A percentile compares a stretch with the other conserved stretches of the same genome.
Evolutionary conservation across 2,329 filamentous ascomycete species (phyloP).

Genomic region (Beauveria asiatica): DNA sequence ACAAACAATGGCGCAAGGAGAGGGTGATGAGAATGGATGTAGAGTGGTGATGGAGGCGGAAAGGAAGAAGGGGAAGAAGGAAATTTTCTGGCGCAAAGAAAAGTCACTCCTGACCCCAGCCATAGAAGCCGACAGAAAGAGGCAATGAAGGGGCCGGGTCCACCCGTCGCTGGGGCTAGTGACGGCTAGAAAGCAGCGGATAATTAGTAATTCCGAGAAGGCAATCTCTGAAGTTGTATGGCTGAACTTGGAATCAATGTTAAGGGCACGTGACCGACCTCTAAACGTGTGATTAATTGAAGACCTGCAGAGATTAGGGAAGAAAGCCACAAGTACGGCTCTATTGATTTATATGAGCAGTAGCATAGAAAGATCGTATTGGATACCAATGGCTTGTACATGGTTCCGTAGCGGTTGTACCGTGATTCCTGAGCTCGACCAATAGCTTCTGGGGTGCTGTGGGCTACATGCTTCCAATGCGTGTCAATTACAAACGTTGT

Average conservation of each 20-base stretch:
- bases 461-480: no score
- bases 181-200: constrained; percentile 7
- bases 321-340: background rate
- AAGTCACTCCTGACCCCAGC: constrained; percentile 23
- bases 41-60: constrained; percentile 15
- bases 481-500: no score
- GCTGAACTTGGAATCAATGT: background rate
- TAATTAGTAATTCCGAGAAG: constrained; percentile 1
- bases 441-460: background rate
- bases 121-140: constrained; percentile 37
- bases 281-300: background rate
- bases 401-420: background rate
- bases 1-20: constrained; percentile 16
- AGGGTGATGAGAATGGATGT: constrained; percentile 20
- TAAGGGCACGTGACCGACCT: background rate
- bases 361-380: background rate
- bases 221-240: background rate
- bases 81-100: constrained; percentile 30
- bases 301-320: background rate
- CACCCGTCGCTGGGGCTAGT: constrained; percentile 17
- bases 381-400: background rate
- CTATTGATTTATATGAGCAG: background rate
- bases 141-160: constrained; percentile 22
- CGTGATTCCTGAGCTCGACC: background rate
- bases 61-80: constrained; percentile 17